Conservation (phyloP, 192 early-diverging fungal species). For the Chytriomyces sp. region DNA sequence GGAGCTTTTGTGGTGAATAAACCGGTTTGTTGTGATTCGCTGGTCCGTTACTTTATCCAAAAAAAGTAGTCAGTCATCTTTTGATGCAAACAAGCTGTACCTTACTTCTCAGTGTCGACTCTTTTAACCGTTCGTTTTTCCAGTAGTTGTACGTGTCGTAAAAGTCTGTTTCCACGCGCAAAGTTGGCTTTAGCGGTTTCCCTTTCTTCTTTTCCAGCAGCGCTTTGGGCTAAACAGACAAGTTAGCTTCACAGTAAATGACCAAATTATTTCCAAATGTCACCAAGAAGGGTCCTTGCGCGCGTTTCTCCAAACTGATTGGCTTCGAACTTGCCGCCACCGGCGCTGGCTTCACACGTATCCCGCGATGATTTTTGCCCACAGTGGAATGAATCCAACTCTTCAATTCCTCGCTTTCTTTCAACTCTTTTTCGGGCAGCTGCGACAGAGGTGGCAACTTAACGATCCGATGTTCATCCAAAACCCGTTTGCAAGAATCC, state of each 20-base stretch:
- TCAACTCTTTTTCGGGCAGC: slow-evolving; percentile 44
- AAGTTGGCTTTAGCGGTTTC: slow-evolving; percentile 44
- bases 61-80: neutral
- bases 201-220: slow-evolving; percentile 29
- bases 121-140: slow-evolving; percentile 40
- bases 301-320: slow-evolving; percentile 29
- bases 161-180: slow-evolving; percentile 53
- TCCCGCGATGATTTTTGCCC: slow-evolving; percentile 34
- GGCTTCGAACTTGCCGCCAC: neutral
- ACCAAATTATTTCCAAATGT: slow-evolving; percentile 17
- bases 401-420: slow-evolving; percentile 42
- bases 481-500: neutral
- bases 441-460: slow-evolving; percentile 34
- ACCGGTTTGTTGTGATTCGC: slow-evolving; percentile 31
- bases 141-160: slow-evolving; percentile 41
- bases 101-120: slow-evolving; percentile 43
- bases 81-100: neutral
- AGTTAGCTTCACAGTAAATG: slow-evolving; percentile 8
- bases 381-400: slow-evolving; percentile 42
- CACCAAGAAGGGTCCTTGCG: slow-evolving; percentile 60
- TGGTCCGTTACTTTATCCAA: slow-evolving; percentile 35
- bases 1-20: slow-evolving; percentile 36
- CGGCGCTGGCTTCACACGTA: slow-evolving; percentile 22
- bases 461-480: slow-evolving; percentile 13
- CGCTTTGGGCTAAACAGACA: slow-evolving; percentile 32